A percentile compares a stretch with the other conserved stretches of the same genome.
Evolutionary conservation across 2,329 filamentous ascomycete genomes (phyloP).

Genomic region (Akanthomyces uredinophilus): DNA sequence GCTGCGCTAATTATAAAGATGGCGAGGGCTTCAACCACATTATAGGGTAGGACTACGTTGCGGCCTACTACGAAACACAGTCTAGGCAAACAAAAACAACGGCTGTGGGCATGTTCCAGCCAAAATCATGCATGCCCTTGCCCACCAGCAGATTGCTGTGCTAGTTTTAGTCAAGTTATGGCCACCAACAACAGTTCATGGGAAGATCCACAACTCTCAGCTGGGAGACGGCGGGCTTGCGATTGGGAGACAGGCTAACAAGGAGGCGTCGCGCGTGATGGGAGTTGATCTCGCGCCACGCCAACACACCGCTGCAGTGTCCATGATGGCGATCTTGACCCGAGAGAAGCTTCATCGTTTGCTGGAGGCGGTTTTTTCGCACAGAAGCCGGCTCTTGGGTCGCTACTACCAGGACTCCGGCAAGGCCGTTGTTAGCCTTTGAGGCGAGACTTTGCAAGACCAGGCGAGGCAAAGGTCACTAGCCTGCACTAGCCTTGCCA

Average conservation of each 20-base stretch:
- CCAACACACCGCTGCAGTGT: neutral
- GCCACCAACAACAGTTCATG: neutral
- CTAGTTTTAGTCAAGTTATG: too few relatives aligned
- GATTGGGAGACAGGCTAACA: neutral
- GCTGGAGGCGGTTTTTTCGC: too few relatives aligned
- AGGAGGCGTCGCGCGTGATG: slow-evolving; percentile 4
- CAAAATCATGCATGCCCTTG: too few relatives aligned
- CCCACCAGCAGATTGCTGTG: too few relatives aligned
- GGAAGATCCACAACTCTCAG: neutral
- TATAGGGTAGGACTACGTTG: neutral
- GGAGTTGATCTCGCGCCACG: neutral
- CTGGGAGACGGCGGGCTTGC: neutral
- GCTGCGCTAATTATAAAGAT: neutral
- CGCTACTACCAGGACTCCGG: neutral
- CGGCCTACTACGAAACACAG: neutral
- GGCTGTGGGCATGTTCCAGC: neutral
- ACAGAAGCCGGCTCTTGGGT: neutral
- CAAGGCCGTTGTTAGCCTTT: neutral
- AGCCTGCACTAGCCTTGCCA: neutral
- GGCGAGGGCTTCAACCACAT: too few relatives aligned
- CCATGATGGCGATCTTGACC: neutral
- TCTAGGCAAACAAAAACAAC: neutral
- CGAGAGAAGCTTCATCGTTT: neutral
- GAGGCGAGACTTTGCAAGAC: neutral
- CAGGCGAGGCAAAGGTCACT: neutral